Base-by-base conservation (phyloP, 2,329 filamentous ascomycete genomes). In the Hymenoscyphus infarciens region DNA sequence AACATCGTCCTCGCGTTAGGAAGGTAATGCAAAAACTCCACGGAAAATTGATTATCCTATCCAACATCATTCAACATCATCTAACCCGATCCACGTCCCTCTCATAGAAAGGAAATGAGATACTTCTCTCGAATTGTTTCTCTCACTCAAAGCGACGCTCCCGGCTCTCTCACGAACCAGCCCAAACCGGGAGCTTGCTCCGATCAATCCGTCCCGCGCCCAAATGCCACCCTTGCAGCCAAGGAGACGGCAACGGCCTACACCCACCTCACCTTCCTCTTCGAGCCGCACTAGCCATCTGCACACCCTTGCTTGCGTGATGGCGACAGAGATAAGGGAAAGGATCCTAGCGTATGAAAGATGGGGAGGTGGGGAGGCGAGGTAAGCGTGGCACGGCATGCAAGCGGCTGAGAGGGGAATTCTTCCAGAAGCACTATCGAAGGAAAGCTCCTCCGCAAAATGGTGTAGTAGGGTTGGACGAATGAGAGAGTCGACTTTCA, bases 251-350 rank as follows among this genome's bases (percentile, higher is more conserved):
- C n/a, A n/a, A 11, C 25, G 11, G 53, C n/a, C n/a, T 49, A 49
- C 42, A 19, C n/a, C n/a, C n/a, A n/a, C n/a, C 19, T 19, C 53
- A 55, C 53, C 53, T 55, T 55, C 53, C 53, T 8, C 25, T n/a
- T 55, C 27, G 53, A 33, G 53, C 53, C 19, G 45, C 45, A 25
- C 45, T 52, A 25, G 16, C 5, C 19, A 33, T 31, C 25, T 33
- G 27, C 13, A 55, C 15, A 29, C 10, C 27, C 53, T 22, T n/a
- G 53, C n/a, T 27, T 55, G 27, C 25, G 25, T 31, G 53, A 55
- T 55, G 13, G 53, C 25, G 53, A 55, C 25, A 55, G 13, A 29
- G 53, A 55, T 55, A 55, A 55, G 53, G 52, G 53, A 55, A 55
- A 55, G 25, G 53, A 52, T 49, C 42, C 42, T 49, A 49, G 42